phyloP scores from a whole-genome alignment of 176 grass and related monocot genomes.

The Zoysia japonica region DNA sequence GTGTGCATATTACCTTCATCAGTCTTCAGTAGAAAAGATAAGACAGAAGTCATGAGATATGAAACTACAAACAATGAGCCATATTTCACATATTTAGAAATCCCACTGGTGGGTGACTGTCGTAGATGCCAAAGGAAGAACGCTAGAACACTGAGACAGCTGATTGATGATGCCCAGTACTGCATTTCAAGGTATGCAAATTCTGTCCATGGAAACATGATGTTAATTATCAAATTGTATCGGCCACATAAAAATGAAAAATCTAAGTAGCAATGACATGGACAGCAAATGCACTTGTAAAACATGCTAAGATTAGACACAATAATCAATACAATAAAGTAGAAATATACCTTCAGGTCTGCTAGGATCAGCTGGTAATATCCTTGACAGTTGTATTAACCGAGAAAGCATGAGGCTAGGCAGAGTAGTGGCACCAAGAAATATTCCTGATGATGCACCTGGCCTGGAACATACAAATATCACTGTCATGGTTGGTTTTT shows the following conservation, averaged over 20 bases:
- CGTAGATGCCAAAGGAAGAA: constrained; percentile 67
- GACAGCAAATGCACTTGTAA: not conserved
- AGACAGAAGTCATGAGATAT: constrained; percentile 43
- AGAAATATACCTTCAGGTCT: constrained; percentile 50
- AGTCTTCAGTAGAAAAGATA: constrained; percentile 51
- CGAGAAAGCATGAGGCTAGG: constrained; percentile 88
- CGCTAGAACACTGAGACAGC: constrained; percentile 66
- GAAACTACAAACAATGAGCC: constrained; percentile 41
- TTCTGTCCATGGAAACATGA: constrained; percentile 50
- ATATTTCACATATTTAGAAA: constrained; percentile 42
- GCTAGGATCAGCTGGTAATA: constrained; percentile 50
- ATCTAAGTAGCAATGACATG: not conserved
- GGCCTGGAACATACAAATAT: constrained; percentile 54
- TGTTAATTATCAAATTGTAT: constrained; percentile 6
- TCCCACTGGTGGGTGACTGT: constrained; percentile 37
- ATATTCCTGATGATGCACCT: constrained; percentile 90
- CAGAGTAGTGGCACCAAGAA: constrained; percentile 83
- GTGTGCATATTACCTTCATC: constrained; percentile 51
- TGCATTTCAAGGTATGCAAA: constrained; percentile 70
- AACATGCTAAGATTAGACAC: not conserved
- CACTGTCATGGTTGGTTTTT: not conserved
- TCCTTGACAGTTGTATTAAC: constrained; percentile 73
- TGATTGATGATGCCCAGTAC: constrained; percentile 72
- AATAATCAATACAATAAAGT: not conserved
- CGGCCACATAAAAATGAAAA: not conserved